These are phyloP conservation scores for Amanita thiersii DNA, from an alignment of 768 basidiomycete genomes.

Conservation along the genomic window DNA sequence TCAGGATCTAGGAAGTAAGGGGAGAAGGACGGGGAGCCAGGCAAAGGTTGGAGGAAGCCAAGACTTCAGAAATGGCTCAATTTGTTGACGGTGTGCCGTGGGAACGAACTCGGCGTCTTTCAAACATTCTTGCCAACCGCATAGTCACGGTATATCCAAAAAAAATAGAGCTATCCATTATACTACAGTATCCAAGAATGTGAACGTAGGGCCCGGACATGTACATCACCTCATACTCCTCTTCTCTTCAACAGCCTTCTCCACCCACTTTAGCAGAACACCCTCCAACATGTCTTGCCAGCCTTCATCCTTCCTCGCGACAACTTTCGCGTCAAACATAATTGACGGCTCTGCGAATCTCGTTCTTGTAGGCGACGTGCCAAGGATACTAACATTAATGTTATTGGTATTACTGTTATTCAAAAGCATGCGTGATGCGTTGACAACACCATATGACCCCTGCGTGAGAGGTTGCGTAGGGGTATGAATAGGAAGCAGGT, in stretches of 20 bases:
- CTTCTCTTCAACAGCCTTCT: slow-evolving; percentile 60
- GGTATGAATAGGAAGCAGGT: slow-evolving; percentile 60
- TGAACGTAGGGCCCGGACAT: not conserved
- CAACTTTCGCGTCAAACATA: slow-evolving; percentile 62
- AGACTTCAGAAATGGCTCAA: not conserved
- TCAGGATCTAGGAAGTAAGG: no score
- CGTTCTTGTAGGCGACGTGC: slow-evolving; percentile 19
- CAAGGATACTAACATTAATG: not conserved
- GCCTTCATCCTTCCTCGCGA: slow-evolving; percentile 66
- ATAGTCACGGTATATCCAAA: no score
- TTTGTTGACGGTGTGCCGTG: slow-evolving; percentile 1
- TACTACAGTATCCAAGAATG: not conserved
- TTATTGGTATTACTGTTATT: slow-evolving; percentile 8
- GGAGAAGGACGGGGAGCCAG: no score
- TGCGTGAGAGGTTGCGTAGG: slow-evolving; percentile 28
- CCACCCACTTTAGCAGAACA: slow-evolving; percentile 58
- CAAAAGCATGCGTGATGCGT: slow-evolving; percentile 16
- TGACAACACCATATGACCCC: not conserved
- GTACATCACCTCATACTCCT: slow-evolving; percentile 25
- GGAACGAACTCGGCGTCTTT: no score
- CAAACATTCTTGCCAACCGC: no score
- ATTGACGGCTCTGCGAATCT: slow-evolving; percentile 43
- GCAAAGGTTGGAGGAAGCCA: not conserved
- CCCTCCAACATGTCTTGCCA: slow-evolving; percentile 78
- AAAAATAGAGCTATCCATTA: not conserved